Conservation (phyloP, 129 eudicot genomes). For the Chrysanthemum makinoi region DNA sequence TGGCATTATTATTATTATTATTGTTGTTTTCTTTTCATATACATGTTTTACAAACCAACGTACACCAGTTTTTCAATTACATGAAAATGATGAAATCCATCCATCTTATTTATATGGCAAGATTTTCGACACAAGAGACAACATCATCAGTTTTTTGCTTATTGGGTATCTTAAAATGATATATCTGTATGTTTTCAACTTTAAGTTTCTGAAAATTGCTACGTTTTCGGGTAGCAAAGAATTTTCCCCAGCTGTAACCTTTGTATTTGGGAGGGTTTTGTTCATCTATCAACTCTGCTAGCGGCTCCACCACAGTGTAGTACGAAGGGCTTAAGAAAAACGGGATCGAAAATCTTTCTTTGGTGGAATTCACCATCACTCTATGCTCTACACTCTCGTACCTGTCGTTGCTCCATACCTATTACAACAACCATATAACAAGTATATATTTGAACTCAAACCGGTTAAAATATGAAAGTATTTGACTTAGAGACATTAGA, state of each 20-base stretch:
- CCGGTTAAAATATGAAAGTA: not conserved
- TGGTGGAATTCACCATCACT: slow-evolving; percentile 51
- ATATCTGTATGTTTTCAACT: slow-evolving; percentile 60
- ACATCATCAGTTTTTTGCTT: not conserved
- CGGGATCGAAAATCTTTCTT: slow-evolving; percentile 71
- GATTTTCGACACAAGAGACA: no score
- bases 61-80: no score
- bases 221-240: slow-evolving; percentile 40
- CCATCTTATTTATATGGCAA: no score
- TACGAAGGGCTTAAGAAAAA: slow-evolving; percentile 63
- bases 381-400: slow-evolving; percentile 86
- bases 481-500: not conserved
- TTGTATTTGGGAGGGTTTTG: slow-evolving; percentile 52
- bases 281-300: slow-evolving; percentile 42
- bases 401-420: slow-evolving; percentile 66
- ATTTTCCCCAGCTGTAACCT: slow-evolving; percentile 67
- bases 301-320: slow-evolving; percentile 24
- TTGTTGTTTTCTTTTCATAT: no score
- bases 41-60: no score
- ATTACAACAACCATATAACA: not conserved
- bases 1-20: no score
- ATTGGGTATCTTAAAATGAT: slow-evolving; percentile 41
- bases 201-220: slow-evolving; percentile 69
- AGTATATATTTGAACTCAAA: not conserved
- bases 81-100: no score